A percentile compares a stretch with the other conserved stretches of the same genome.
Evolutionary conservation across 768 basidiomycete species (phyloP).

Genomic region (Leucocoprinus sp.): DNA sequence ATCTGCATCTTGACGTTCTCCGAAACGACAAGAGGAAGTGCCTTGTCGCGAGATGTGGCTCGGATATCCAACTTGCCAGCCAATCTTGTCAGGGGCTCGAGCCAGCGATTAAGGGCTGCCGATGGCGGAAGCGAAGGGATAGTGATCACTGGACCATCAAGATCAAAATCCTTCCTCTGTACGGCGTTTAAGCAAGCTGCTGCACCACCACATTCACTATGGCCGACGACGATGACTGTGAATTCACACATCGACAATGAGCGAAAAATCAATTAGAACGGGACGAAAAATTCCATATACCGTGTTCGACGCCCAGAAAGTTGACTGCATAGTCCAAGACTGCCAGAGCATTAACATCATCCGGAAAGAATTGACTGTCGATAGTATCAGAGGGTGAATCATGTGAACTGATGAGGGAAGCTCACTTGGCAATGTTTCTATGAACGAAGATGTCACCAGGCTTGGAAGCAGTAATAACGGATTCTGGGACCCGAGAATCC

Average conservation of each 20-base stretch:
- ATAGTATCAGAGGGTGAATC: constrained; percentile 7
- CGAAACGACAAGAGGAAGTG: constrained; percentile 40
- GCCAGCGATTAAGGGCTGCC: constrained; percentile 60
- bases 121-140: constrained; percentile 27
- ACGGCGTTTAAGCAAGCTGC: constrained; percentile 44
- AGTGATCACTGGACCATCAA: constrained; percentile 25
- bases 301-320: constrained; percentile 66
- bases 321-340: constrained; percentile 70
- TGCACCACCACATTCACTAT: constrained; percentile 78
- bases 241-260: constrained; percentile 14
- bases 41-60: constrained; percentile 24
- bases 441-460: constrained; percentile 83
- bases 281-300: constrained; percentile 38
- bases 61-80: constrained; percentile 39
- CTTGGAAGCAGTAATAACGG: constrained; percentile 54
- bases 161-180: constrained; percentile 23
- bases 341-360: constrained; percentile 65
- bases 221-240: constrained; percentile 74
- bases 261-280: constrained; percentile 12
- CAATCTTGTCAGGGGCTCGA: constrained; percentile 56
- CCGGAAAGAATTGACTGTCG: constrained; percentile 58
- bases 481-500: constrained; percentile 81
- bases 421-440: constrained; percentile 84
- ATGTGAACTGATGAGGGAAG: constrained; percentile 8
- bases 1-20: constrained; percentile 57